Conservation (phyloP, 352 stramenopile genomes). For the Phytophthora cactorum region DNA sequence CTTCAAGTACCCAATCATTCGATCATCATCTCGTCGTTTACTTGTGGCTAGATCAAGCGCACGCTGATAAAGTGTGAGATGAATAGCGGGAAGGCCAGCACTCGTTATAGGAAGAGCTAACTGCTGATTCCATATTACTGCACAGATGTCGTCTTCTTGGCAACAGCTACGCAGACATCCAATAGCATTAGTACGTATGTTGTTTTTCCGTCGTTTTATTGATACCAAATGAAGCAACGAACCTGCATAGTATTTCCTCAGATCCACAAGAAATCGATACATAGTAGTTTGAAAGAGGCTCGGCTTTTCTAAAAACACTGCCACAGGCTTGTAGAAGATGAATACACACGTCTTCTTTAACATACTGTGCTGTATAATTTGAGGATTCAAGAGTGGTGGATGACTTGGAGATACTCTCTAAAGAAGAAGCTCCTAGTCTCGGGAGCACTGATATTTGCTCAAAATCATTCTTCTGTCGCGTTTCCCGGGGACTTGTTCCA, state of each 20-base stretch:
- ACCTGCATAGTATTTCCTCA: constrained; percentile 21
- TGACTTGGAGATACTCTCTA: not conserved
- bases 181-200: not conserved
- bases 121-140: constrained; percentile 40
- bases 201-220: not conserved
- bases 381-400: not conserved
- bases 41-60: not conserved
- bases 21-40: not conserved
- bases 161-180: constrained; percentile 17
- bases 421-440: constrained; percentile 18
- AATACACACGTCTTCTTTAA: constrained; percentile 35
- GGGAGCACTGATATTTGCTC: constrained; percentile 3
- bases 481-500: too few species aligned
- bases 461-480: not conserved
- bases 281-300: constrained; percentile 18
- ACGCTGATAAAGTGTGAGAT: constrained; percentile 29
- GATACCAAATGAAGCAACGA: not conserved
- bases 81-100: constrained; percentile 21
- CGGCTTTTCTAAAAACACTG: constrained; percentile 17
- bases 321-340: constrained; percentile 37
- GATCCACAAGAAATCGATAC: constrained; percentile 15
- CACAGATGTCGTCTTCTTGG: constrained; percentile 1
- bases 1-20: constrained; percentile 33
- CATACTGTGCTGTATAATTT: not conserved
- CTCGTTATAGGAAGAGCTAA: constrained; percentile 24